Conservation (phyloP, 805 yeast genomes). For the Cyberlindnera petersonii region DNA sequence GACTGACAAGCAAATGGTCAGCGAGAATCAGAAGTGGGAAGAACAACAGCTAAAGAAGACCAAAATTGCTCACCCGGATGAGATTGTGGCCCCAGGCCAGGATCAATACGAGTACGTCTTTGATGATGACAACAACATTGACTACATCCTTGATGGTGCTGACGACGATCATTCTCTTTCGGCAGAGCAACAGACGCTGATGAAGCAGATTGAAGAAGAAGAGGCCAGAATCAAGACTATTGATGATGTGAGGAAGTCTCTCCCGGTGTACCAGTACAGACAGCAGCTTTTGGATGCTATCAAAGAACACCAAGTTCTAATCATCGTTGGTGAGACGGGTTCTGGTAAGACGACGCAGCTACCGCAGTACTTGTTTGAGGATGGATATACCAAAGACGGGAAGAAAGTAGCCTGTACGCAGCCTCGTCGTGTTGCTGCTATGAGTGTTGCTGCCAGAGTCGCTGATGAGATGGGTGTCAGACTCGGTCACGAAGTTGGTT, state of each 20-base stretch:
- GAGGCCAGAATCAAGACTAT: conserved; percentile 31
- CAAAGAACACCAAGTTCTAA: conserved; percentile 57
- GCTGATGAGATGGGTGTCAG: conserved; percentile 80
- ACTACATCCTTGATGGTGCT: conserved; percentile 41
- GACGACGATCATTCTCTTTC: conserved; percentile 20
- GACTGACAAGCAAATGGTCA: conserved; percentile 31
- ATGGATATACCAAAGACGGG: conserved; percentile 61
- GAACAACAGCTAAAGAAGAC: conserved; percentile 22
- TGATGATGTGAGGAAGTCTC: conserved; percentile 48
- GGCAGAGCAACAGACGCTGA: conserved; percentile 33
- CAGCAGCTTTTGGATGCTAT: conserved; percentile 58
- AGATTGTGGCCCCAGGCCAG: conserved; percentile 38
- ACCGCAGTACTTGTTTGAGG: conserved; percentile 83
- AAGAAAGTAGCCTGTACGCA: conserved; percentile 83
- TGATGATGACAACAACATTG: conserved; percentile 60
- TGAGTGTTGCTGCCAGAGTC: conserved; percentile 84
- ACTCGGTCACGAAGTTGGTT: conserved; percentile 90
- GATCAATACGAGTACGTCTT: conserved; percentile 72
- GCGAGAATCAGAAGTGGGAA: conserved; percentile 25
- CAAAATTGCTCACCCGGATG: conserved; percentile 35
- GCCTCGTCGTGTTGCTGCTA: conserved; percentile 95
- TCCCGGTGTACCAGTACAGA: conserved; percentile 73
- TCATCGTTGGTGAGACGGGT: conserved; percentile 85
- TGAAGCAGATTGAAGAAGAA: conserved; percentile 30
- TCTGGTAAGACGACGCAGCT: conserved; percentile 94